Evolutionary conservation across 1,284 basidiomycete species (phyloP).

Genomic region (Neonothopanus nambi): DNA sequence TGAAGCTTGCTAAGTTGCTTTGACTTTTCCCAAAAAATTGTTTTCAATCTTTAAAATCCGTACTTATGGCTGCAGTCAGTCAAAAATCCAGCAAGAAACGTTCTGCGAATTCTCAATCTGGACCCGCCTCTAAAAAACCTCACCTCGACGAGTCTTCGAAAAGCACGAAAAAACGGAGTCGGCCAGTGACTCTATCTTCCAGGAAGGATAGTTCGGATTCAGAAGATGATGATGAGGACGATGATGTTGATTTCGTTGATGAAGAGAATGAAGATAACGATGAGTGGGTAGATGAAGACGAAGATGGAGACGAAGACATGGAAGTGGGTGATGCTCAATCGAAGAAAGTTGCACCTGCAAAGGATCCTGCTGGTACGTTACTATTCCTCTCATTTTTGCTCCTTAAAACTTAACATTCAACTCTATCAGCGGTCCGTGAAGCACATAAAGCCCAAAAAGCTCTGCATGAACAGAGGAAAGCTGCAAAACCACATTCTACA

Average conservation of each 20-base stretch:
- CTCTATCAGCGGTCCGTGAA: slow-evolving; percentile 52
- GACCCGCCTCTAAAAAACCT: slow-evolving; percentile 53
- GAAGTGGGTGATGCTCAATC: slow-evolving; percentile 22
- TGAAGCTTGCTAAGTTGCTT: too few relatives aligned
- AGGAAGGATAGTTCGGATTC: slow-evolving; percentile 30
- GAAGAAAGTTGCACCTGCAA: slow-evolving; percentile 28
- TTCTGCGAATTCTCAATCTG: slow-evolving; percentile 42
- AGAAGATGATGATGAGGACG: slow-evolving; percentile 31
- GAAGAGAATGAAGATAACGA: slow-evolving; percentile 37
- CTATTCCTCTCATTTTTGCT: slow-evolving; percentile 11
- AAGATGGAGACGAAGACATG: slow-evolving; percentile 22
- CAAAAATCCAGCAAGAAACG: slow-evolving; percentile 49
- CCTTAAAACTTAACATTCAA: slow-evolving; percentile 2
- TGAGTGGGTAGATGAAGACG: slow-evolving; percentile 21
- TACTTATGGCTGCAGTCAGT: slow-evolving; percentile 25
- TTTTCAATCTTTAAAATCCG: too few relatives aligned
- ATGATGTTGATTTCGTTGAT: slow-evolving; percentile 28
- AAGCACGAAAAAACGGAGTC: slow-evolving; percentile 47
- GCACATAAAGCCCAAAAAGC: slow-evolving; percentile 67
- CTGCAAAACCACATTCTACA: slow-evolving; percentile 76
- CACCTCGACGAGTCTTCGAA: slow-evolving; percentile 32
- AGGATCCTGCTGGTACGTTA: slow-evolving; percentile 58
- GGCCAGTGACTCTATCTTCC: slow-evolving; percentile 48
- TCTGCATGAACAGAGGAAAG: slow-evolving; percentile 64
- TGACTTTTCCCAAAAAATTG: too few relatives aligned